Conservation (phyloP, 2,329 filamentous ascomycete species). For the Aureobasidium namibiae region DNA sequence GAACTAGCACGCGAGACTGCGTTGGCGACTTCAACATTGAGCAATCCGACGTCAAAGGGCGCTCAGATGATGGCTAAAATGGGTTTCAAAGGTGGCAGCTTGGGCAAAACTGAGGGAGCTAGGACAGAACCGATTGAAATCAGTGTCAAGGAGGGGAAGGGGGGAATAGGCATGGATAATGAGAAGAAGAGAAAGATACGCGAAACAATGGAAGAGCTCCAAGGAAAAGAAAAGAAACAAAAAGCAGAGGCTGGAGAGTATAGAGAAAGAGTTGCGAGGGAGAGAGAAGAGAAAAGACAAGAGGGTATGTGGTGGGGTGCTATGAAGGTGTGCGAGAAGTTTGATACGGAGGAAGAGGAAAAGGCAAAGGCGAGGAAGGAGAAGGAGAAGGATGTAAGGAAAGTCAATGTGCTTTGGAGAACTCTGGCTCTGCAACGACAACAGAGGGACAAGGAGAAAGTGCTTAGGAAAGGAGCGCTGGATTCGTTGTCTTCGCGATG, state of each 20-base stretch:
- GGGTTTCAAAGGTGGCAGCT: slow-evolving; percentile 71
- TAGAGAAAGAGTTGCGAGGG: slow-evolving; percentile 60
- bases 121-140: slow-evolving; percentile 68
- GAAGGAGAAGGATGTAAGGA: slow-evolving; percentile 14
- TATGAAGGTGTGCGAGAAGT: slow-evolving; percentile 72
- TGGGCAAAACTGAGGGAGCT: slow-evolving; percentile 48
- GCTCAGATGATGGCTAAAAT: slow-evolving; percentile 95
- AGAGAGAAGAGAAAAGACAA: slow-evolving; percentile 58
- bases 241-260: slow-evolving; percentile 64
- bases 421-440: slow-evolving; percentile 62
- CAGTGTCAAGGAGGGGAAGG: slow-evolving; percentile 67
- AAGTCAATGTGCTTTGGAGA: slow-evolving; percentile 67
- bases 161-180: slow-evolving; percentile 74
- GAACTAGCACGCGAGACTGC: slow-evolving; percentile 64
- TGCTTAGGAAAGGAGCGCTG: slow-evolving; percentile 58
- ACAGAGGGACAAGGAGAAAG: slow-evolving; percentile 59
- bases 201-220: slow-evolving; percentile 47
- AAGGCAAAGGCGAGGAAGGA: background rate
- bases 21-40: slow-evolving; percentile 53
- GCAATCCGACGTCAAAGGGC: slow-evolving; percentile 71
- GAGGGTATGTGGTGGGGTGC: slow-evolving; percentile 68
- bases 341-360: slow-evolving; percentile 51
- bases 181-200: slow-evolving; percentile 67
- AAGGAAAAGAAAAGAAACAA: slow-evolving; percentile 47
- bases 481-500: slow-evolving; percentile 57